Evolutionary conservation across 768 basidiomycete species (phyloP).

Genomic region (Phlegmacium glaucopus): DNA sequence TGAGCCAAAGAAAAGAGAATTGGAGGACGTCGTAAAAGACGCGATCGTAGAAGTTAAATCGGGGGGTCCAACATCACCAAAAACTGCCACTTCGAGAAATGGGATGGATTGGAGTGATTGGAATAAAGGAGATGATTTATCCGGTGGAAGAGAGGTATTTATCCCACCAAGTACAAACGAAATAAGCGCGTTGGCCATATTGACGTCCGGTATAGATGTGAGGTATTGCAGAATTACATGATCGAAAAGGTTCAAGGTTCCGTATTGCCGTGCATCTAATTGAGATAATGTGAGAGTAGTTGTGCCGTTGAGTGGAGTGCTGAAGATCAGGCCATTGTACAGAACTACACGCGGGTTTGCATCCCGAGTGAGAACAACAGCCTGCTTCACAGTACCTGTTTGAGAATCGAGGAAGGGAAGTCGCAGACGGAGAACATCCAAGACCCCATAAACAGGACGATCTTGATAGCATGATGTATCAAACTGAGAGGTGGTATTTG

Average conservation of each 20-base stretch:
- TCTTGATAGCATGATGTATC: slow-evolving; percentile 49
- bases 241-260: slow-evolving; percentile 49
- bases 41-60: slow-evolving; percentile 49
- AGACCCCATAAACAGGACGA: slow-evolving; percentile 60
- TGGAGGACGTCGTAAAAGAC: slow-evolving; percentile 47
- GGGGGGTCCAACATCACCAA: slow-evolving; percentile 47
- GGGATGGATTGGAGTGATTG: slow-evolving; percentile 45
- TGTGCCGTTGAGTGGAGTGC: slow-evolving; percentile 37
- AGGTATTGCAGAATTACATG: slow-evolving; percentile 61
- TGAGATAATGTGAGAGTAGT: slow-evolving; percentile 29
- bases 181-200: slow-evolving; percentile 45
- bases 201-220: slow-evolving; percentile 42
- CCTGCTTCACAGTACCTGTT: slow-evolving; percentile 44
- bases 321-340: slow-evolving; percentile 49
- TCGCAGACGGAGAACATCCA: slow-evolving; percentile 55
- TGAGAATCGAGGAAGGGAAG: slow-evolving; percentile 51
- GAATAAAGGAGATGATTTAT: slow-evolving; percentile 34
- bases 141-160: slow-evolving; percentile 33
- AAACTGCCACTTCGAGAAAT: slow-evolving; percentile 58
- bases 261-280: slow-evolving; percentile 49
- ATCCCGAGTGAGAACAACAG: slow-evolving; percentile 42
- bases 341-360: slow-evolving; percentile 46
- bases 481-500: slow-evolving; percentile 32
- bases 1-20: slow-evolving; percentile 59
- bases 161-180: slow-evolving; percentile 38